Evolutionary conservation across 2,329 filamentous ascomycete species (phyloP).

Genomic region (Fusarium succisae): DNA sequence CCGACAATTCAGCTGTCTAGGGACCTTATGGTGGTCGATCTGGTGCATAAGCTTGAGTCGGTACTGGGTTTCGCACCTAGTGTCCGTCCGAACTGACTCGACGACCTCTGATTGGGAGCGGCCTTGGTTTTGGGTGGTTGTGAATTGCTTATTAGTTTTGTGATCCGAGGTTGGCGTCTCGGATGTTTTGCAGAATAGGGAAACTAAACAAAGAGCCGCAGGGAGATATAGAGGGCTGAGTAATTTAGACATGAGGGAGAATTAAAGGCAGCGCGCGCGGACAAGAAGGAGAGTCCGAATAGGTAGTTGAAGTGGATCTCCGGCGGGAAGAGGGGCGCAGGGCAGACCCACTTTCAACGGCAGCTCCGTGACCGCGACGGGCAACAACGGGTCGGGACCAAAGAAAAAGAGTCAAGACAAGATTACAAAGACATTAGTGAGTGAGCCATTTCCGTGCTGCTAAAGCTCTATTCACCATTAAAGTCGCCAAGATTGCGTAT

Average conservation of each 20-base stretch:
- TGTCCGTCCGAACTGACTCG: conserved; percentile 24
- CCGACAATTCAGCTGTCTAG: conserved; percentile 33
- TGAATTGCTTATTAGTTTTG: not conserved
- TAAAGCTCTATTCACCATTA: not conserved
- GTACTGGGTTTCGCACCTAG: conserved; percentile 6
- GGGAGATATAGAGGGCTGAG: not conserved
- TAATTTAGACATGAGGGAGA: not conserved
- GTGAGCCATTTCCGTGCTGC: not conserved
- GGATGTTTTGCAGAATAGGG: conserved; percentile 14
- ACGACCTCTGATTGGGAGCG: conserved; percentile 14
- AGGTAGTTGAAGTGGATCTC: not conserved
- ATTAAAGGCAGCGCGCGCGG: not conserved
- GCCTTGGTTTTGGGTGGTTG: not conserved
- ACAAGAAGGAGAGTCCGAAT: conserved; percentile 16
- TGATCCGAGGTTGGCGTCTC: not conserved
- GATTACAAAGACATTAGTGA: not conserved
- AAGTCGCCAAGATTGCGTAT: not conserved
- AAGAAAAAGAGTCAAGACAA: not conserved
- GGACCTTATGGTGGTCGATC: conserved; percentile 20
- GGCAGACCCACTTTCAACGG: conserved; percentile 24
- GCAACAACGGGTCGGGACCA: conserved; percentile 26
- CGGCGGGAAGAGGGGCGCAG: conserved; percentile 25
- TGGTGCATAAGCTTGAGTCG: conserved; percentile 27
- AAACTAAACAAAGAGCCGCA: conserved; percentile 12
- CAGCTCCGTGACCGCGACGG: conserved; percentile 33